phyloP scores from a whole-genome alignment of 371 early-diverging fungal genomes.

The Haplosporangium sp. region DNA sequence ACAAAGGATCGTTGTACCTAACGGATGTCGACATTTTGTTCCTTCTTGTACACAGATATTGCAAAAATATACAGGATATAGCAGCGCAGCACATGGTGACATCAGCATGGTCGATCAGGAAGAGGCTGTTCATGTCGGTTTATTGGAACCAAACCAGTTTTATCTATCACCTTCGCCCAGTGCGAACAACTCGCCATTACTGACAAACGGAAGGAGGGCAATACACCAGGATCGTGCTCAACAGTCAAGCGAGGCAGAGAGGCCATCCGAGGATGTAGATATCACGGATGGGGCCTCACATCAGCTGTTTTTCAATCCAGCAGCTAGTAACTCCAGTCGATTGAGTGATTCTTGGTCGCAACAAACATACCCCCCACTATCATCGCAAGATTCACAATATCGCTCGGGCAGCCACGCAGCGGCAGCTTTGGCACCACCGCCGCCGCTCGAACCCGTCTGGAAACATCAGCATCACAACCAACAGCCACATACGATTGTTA shows the following conservation, averaged over 20 bases:
- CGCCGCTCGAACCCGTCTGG: constrained; percentile 16
- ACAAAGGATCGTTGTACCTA: no score
- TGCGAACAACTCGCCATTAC: constrained; percentile 16
- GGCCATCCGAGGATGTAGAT: constrained; percentile 22
- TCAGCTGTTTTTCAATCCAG: background rate
- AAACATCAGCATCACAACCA: background rate
- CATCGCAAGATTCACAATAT: constrained; percentile 2
- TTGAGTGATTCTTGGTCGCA: constrained; percentile 19
- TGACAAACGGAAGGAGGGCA: background rate
- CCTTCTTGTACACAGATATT: constrained; percentile 3
- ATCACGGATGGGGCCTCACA: constrained; percentile 2
- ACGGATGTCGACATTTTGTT: background rate
- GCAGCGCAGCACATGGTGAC: constrained; percentile 22
- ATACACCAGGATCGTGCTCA: background rate
- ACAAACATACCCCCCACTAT: constrained; percentile 9
- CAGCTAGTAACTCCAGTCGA: background rate
- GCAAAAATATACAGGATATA: constrained; percentile 30
- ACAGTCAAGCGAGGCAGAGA: constrained; percentile 2
- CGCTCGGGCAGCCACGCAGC: background rate
- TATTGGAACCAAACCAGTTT: constrained; percentile 35
- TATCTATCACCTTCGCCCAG: constrained; percentile 32
- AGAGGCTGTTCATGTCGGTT: constrained; percentile 28
- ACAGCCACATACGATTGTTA: constrained; percentile 11
- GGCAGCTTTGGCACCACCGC: constrained; percentile 8
- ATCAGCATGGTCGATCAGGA: constrained; percentile 31